phyloP scores from a whole-genome alignment of 805 yeast genomes.

The Candida peoriensis region DNA sequence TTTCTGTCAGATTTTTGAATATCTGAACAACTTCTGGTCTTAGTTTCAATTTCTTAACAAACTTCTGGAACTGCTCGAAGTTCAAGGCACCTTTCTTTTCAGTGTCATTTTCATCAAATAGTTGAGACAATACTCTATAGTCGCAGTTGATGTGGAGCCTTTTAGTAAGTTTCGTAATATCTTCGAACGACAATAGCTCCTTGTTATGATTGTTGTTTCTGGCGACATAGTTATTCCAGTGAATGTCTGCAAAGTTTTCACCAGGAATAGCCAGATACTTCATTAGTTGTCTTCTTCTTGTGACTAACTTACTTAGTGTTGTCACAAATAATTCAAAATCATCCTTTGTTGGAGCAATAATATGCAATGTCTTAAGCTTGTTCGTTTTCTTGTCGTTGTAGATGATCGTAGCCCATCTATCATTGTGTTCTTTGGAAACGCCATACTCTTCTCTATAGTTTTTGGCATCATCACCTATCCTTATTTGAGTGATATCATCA shows the following conservation, averaged over 20 bases:
- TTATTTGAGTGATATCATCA: conserved; percentile 60
- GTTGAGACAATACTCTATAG: conserved; percentile 36
- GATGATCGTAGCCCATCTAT: conserved; percentile 76
- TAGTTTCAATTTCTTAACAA: conserved; percentile 61
- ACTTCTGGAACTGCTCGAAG: conserved; percentile 69
- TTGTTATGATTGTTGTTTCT: conserved; percentile 27
- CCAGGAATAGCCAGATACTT: conserved; percentile 59
- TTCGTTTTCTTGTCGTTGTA: conserved; percentile 55
- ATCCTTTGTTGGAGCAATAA: conserved; percentile 52
- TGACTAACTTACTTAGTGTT: conserved; percentile 50
- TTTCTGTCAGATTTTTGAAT: conserved; percentile 34
- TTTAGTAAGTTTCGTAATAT: conserved; percentile 59
- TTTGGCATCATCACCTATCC: conserved; percentile 66
- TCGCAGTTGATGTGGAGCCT: conserved; percentile 72
- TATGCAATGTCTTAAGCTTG: conserved; percentile 73
- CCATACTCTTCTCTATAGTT: conserved; percentile 85
- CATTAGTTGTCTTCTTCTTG: conserved; percentile 56
- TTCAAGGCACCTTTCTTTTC: conserved; percentile 47
- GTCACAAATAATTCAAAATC: conserved; percentile 51
- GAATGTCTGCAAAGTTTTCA: conserved; percentile 55
- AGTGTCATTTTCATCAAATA: conserved; percentile 52
- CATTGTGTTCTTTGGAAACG: conserved; percentile 57
- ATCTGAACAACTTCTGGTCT: conserved; percentile 57
- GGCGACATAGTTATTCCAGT: conserved; percentile 51
- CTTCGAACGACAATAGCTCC: conserved; percentile 53